Base-by-base conservation (phyloP, 352 stramenopile genomes). In the Globisporangium apiculatum region DNA sequence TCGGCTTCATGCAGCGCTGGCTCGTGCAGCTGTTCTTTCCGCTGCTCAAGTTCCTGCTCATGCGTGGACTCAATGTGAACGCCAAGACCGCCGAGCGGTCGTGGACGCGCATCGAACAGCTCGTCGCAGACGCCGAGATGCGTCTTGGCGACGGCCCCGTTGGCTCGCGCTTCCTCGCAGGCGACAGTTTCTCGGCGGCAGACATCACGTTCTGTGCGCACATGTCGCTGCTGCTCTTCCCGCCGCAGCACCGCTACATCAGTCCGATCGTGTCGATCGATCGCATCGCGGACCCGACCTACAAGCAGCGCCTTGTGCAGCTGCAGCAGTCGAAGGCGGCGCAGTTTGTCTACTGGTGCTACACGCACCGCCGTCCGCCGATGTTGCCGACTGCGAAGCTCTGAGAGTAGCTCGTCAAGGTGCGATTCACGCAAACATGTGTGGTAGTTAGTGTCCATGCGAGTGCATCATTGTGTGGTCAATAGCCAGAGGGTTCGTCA, bases 181-280 rank as follows among this genome's bases (percentile, higher is more conserved):
- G 73, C 2, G 37, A 64, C 1, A 65, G 60, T 6, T 83, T 86
- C 46, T 75, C 76, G 1, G 72, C 76, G 0, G 73, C 73, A 12
- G 76, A 86, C 55, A 80, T 86, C 51, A 57, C 73, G 17, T 72
- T 84, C 51, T 86, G 72, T 35, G 66, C 76, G 8, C 76, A 86
- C 57, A 60, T 79, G n/a, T 62, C 69, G 12, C 37, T 80, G 47
- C 24, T 86, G 4, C 40, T 84, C 9, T 48, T 62, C 9, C 73
- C 73, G 1, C 55, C 62, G 10, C 64, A 84, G 48, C 68, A 81
- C 53, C 53, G 57, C 15, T 84, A 72, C 59, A 53, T 86, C 10
- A 18, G 46, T 0, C 68, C 62, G n/a, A 62, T 76, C 48, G 62
- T 72, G 36, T 68, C 65, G 0, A n/a, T 66, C 24, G 53, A 57